Evolutionary conservation across 306 rosid species (phyloP).

Genomic region (Quercus agrifolia): DNA sequence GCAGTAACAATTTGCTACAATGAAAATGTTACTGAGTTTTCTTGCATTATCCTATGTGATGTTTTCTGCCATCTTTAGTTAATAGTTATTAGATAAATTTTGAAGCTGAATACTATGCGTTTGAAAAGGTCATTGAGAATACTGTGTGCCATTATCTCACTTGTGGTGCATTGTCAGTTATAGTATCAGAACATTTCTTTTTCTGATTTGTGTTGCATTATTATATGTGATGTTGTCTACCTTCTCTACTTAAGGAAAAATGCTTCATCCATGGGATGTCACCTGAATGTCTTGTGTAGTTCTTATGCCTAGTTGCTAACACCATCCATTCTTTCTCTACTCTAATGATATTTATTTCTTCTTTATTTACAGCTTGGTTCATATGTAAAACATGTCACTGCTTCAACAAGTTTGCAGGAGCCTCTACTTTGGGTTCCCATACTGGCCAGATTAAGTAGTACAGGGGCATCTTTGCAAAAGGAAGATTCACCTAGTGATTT

Average conservation of each 20-base stretch:
- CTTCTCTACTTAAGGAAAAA: neutral
- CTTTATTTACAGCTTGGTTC: slow-evolving; percentile 50
- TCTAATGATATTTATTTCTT: slow-evolving; percentile 4
- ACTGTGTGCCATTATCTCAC: neutral
- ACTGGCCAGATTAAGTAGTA: slow-evolving; percentile 39
- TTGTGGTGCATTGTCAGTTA: neutral
- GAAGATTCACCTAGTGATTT: slow-evolving; percentile 37
- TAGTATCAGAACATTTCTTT: neutral
- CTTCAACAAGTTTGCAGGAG: slow-evolving; percentile 39
- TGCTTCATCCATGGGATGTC: neutral
- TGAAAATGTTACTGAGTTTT: neutral
- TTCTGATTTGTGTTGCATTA: neutral
- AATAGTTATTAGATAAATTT: neutral
- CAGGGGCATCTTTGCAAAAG: slow-evolving; percentile 51
- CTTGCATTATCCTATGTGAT: neutral
- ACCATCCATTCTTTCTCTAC: slow-evolving; percentile 1
- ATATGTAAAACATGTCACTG: slow-evolving; percentile 41
- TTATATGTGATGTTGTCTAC: neutral
- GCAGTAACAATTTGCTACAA: neutral
- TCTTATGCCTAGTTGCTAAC: neutral
- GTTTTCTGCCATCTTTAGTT: neutral
- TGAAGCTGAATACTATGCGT: neutral
- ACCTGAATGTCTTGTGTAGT: neutral
- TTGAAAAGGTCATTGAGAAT: neutral
- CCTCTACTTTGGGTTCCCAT: slow-evolving; percentile 35